Conservation (phyloP, 495 filamentous ascomycete species). For the Recurvomyces mirabilis region DNA sequence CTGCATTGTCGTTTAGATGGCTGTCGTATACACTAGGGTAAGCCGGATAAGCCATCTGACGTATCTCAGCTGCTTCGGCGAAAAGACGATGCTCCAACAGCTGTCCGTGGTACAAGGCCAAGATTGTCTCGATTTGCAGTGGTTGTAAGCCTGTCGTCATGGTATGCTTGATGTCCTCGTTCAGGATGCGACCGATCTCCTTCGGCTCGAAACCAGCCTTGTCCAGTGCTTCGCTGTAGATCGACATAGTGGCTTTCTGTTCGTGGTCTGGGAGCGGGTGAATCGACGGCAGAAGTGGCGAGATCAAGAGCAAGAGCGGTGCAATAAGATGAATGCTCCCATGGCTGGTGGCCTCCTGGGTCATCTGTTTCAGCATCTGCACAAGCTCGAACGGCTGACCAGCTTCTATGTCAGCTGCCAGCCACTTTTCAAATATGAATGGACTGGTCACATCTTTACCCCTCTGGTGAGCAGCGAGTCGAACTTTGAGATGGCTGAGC, state of each 20-base stretch:
- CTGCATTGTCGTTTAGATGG: constrained; percentile 24
- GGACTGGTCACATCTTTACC: background rate
- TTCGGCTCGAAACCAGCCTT: constrained; percentile 17
- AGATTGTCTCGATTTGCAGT: constrained; percentile 30
- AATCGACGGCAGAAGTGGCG: constrained; percentile 26
- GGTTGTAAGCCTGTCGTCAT: constrained; percentile 26
- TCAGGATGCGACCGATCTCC: constrained; percentile 19
- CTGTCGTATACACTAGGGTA: constrained; percentile 32
- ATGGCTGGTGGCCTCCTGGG: too few species aligned
- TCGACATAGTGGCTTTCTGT: constrained; percentile 9
- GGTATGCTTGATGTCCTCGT: constrained; percentile 18
- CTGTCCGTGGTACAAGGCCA: constrained; percentile 33
- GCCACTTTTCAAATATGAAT: background rate
- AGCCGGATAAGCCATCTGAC: constrained; percentile 28
- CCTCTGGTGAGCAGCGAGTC: background rate
- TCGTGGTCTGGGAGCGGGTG: constrained; percentile 10
- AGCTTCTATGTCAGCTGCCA: background rate
- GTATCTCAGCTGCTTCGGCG: constrained; percentile 26
- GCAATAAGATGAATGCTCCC: constrained; percentile 14
- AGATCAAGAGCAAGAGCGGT: constrained; percentile 22
- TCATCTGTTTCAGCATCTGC: background rate
- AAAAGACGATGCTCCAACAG: constrained; percentile 23
- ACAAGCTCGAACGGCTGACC: background rate
- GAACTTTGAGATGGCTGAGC: constrained; percentile 14
- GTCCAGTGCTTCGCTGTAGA: constrained; percentile 20